Evolutionary conservation across 2,329 filamentous ascomycete species (phyloP).

Genomic region (Paecilomyces dactylethromorphus): DNA sequence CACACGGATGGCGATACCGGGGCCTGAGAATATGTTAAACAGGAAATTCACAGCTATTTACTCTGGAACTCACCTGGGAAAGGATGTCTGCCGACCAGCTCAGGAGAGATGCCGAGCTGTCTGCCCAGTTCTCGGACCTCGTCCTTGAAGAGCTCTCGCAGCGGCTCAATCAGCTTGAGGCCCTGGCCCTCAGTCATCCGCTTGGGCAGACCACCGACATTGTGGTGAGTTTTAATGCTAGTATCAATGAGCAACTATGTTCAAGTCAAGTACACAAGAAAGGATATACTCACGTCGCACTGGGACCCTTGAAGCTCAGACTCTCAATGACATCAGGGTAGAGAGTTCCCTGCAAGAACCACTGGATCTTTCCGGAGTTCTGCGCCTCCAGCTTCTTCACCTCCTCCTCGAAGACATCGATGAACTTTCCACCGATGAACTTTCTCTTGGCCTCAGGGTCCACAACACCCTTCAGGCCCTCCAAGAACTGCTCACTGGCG

Average conservation of each 20-base stretch:
- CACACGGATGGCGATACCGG: constrained; percentile 53
- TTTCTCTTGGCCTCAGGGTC: constrained; percentile 87
- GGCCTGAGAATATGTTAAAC: background rate
- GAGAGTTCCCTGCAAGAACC: constrained; percentile 80
- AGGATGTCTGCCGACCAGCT: constrained; percentile 73
- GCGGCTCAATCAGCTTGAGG: constrained; percentile 19
- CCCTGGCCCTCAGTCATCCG: constrained; percentile 40
- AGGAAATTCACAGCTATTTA: no score
- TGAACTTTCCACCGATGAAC: constrained; percentile 77
- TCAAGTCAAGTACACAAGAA: constrained; percentile 21
- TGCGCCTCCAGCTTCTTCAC: constrained; percentile 69
- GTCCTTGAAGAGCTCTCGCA: constrained; percentile 77
- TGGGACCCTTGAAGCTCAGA: constrained; percentile 67
- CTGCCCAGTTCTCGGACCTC: constrained; percentile 67
- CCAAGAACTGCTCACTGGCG: constrained; percentile 70
- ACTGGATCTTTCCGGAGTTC: constrained; percentile 72
- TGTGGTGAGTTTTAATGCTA: constrained; percentile 58
- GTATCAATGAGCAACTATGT: constrained; percentile 1
- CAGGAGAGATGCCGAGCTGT: constrained; percentile 62
- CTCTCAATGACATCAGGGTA: constrained; percentile 69
- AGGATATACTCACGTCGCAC: constrained; percentile 44
- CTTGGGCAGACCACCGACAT: constrained; percentile 63
- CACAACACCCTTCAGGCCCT: constrained; percentile 63
- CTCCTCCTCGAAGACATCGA: constrained; percentile 76
- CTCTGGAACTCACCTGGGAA: constrained; percentile 40